These are phyloP conservation scores for Xylaria multiplex DNA, from an alignment of 2,329 filamentous ascomycete species.

Conservation along the genomic window DNA sequence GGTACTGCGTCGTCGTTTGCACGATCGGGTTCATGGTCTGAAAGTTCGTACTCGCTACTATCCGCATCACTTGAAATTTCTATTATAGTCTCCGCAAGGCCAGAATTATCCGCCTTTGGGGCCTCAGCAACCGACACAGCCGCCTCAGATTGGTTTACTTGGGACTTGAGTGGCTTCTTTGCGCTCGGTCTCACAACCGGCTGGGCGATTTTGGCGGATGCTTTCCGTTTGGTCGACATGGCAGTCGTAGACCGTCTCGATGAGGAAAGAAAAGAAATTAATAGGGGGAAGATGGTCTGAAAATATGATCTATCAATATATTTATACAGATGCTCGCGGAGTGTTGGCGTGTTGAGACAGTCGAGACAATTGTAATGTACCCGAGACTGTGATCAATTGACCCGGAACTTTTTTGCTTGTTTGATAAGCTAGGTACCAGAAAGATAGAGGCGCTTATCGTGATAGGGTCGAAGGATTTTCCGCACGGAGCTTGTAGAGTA, in stretches of 20 bases:
- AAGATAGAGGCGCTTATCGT: slow-evolving; percentile 26
- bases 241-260: slow-evolving; percentile 6
- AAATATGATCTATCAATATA: slow-evolving; percentile 15
- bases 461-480: slow-evolving; percentile 38
- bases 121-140: slow-evolving; percentile 60
- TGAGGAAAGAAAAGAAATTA: slow-evolving; percentile 13
- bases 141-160: slow-evolving; percentile 68
- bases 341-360: slow-evolving; percentile 8
- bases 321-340: slow-evolving; percentile 16
- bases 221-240: slow-evolving; percentile 72
- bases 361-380: slow-evolving; percentile 2
- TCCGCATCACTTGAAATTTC: slow-evolving; percentile 67
- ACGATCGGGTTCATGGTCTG: slow-evolving; percentile 55
- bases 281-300: not conserved
- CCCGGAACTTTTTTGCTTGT: slow-evolving; percentile 37
- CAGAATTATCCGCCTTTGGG: slow-evolving; percentile 50
- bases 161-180: slow-evolving; percentile 60
- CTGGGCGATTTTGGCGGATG: slow-evolving; percentile 64
- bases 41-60: slow-evolving; percentile 58
- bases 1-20: slow-evolving; percentile 31
- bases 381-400: slow-evolving; percentile 20
- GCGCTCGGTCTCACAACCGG: slow-evolving; percentile 65
- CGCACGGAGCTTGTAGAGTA: slow-evolving; percentile 20
- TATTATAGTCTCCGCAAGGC: slow-evolving; percentile 55
- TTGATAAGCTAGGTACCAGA: slow-evolving; percentile 27